Evolutionary conservation across 2,329 filamentous ascomycete genomes (phyloP), one percentile per base, ranked within the genome.

Genomic region (Sordariomycetes sp.): DNA sequence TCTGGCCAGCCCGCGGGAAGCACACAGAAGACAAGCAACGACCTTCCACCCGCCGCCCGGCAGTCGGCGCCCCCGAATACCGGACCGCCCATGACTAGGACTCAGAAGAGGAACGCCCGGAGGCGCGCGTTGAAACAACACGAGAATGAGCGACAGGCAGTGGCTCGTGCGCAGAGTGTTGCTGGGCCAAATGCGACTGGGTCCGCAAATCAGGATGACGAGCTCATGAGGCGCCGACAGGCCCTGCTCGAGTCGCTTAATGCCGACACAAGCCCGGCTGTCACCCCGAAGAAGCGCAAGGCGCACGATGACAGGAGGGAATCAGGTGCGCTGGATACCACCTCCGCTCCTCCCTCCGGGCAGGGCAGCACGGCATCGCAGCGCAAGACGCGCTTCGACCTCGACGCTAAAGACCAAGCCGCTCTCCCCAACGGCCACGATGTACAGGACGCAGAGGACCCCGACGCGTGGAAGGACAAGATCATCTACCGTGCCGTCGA

Each of bases 401-500:
- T 89, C 6, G 80, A 81, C 28, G 72, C 76, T 60, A 78, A 79
- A 58, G 68, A 89, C 25, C n/a, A 39, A 8, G 28, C 3, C 17
- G 52, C 17, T 10, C 54, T 62, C 13, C 10, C 55, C n/a, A 52
- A 59, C 34, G 53, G 58, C 28, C 32, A 57, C 2, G 59, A 63
- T 3, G 58, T 59, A 45, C 15, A n/a, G 8, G 15, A n/a, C 15
- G 39, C 72, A 32, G 72, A 79, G 52, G 76, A 82, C 52, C 71
- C 78, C 0, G 77, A 87, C 34, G 77, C 80, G 24, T 96, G 91
- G 91, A 81, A 81, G 62, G 73, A 81, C 4, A 89, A 84, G 62
- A 85, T 96, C 59, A 78, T 74, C 12, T 82, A 95, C 60, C 79
- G 81, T 25, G 91, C 89, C 24, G 88, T 95, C 1, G 92, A 97